Base-by-base conservation (phyloP, 345 rosid genomes). In the Barbarea vulgaris region DNA sequence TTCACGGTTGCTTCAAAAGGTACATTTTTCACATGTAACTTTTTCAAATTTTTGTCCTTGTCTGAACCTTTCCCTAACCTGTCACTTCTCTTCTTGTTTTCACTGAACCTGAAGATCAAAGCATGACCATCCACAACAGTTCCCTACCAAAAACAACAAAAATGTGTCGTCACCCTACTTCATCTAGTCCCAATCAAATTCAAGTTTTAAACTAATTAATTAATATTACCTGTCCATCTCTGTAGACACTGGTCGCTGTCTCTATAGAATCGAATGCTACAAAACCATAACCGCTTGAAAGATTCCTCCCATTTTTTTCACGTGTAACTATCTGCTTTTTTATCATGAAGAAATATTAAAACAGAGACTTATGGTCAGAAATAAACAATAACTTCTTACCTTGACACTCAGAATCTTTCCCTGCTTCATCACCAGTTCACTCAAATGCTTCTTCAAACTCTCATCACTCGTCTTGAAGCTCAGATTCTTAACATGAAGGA, bases 251-350 rank as follows among this genome's bases (percentile, higher is more conserved):
- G 68, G 88, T 78, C 37, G 96, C 95, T 2, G 91, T 87, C 79
- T 94, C 94, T 76, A 80, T 66, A n/a, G 95, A 86, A 76, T 94
- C 96, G 56, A 94, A 88, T 80, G 89, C 96, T 31, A 91, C 46
- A 82, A 94, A 91, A 74, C 97, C 98, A 83, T 87, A 91, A 50
- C 98, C 97, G 87, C 81, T 85, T 7, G 97, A 91, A 15, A 88
- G 82, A 72, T 78, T 79, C 87, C 87, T 89, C 60, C 60, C 94
- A 48, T 87, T 86, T 74, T 87, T 93, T 76, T 24, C 25, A 24
- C 25, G 25, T 24, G 1, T 75, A n/a, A n/a, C n/a, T n/a, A n/a
- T n/a, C n/a, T n/a, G n/a, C n/a, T n/a, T n/a, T n/a, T n/a, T n/a
- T n/a, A n/a, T n/a, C n/a, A n/a, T n/a, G n/a, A n/a, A n/a, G n/a